phyloP scores from a whole-genome alignment of 139 green algal species.

The Chlamydomonas eustigma region DNA sequence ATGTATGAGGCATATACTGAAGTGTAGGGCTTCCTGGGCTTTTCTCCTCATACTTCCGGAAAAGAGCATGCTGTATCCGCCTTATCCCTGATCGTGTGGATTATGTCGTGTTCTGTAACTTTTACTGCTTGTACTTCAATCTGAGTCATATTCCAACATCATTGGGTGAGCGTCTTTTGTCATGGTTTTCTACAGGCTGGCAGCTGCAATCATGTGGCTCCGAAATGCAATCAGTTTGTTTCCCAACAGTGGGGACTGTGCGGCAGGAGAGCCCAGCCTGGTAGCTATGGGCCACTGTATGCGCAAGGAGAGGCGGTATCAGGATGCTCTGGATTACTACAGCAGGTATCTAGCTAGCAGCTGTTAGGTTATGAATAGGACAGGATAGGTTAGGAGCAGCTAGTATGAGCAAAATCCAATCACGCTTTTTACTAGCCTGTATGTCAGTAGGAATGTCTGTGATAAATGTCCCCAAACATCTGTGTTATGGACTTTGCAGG shows the following conservation, averaged over 20 bases:
- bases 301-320: constrained; percentile 68
- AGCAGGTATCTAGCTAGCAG: background rate
- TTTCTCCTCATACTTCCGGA: too few relatives aligned
- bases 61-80: too few relatives aligned
- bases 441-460: too few relatives aligned
- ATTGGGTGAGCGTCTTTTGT: background rate
- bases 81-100: too few relatives aligned
- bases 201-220: constrained; percentile 50
- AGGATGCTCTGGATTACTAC: constrained; percentile 18
- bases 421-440: background rate
- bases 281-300: constrained; percentile 85
- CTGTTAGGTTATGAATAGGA: background rate
- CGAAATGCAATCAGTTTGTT: constrained; percentile 8
- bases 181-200: constrained; percentile 21
- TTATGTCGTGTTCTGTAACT: too few relatives aligned
- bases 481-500: too few relatives aligned
- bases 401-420: constrained; percentile 3
- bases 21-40: too few relatives aligned
- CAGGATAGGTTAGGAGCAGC: background rate
- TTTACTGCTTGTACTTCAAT: too few relatives aligned
- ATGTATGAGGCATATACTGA: too few relatives aligned
- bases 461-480: too few relatives aligned
- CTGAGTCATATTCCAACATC: too few relatives aligned
- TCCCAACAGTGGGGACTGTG: background rate
- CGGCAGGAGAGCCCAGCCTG: constrained; percentile 74